Base-by-base conservation (phyloP, 1,284 basidiomycete species). In the Pseudozyma tsukubaensis region DNA sequence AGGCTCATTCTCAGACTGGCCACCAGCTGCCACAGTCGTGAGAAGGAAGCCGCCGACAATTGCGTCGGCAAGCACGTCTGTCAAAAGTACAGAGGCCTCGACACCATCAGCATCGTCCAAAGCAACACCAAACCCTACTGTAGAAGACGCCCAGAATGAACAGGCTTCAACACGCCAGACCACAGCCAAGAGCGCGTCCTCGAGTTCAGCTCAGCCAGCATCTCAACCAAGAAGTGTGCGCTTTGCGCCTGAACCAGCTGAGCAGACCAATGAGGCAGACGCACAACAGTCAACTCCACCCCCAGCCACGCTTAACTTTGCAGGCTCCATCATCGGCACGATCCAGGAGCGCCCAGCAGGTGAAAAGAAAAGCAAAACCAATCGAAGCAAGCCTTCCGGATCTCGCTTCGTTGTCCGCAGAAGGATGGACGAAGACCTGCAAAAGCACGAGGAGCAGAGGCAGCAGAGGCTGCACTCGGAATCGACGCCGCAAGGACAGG, bases 1-100 rank as follows among this genome's bases (percentile, higher is more conserved):
- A 8, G 67, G 42, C 36, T 65, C 67, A 7, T 64, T 77, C 59
- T 53, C 59, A 16, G 29, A 76, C 18, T 81, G 80, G 80, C 80
- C 80, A 0, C 64, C 80, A 43, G 80, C 80, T 13, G 80, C 80
- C 0, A 63, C 50, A 1, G 78, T 77, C 4, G 59, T 77, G 14
- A 63, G 76, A 12, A 70, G 64, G 36, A 65, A 68, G 34, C 61
- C 76, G 12, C 76, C 72, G 2, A 42, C 51, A 36, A 69, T 77
- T 45, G 47, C 39, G 7, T 59, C 63, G n/a, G 53, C 62, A 11
- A 64, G 29, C 42, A 64, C 57, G 45, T 56, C 60, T 19, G 55
- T 55, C 14, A 68, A 24, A 42, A 67, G 63, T 37, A 4, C 52
- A 14, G 44, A 50, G 6, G 12, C 50, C 5, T 37, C 47, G 1